These are phyloP conservation scores for Aureobasidium sp. DNA, from an alignment of 2,329 filamentous ascomycete species.

Conservation along the genomic window DNA sequence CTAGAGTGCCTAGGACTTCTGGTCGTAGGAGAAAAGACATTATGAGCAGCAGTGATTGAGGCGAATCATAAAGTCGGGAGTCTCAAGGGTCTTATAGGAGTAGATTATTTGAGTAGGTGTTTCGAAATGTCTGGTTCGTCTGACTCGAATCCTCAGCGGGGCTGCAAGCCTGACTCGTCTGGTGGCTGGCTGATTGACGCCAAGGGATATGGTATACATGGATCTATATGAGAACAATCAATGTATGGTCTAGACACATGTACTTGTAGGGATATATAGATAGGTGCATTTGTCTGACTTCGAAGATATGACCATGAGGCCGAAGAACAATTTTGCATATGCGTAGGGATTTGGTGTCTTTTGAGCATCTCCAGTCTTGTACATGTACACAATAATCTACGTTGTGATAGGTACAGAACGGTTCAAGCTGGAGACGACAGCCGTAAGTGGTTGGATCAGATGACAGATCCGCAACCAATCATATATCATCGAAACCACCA, in stretches of 20 bases:
- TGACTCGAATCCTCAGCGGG: neutral
- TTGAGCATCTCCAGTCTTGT: neutral
- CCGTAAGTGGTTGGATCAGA: too few relatives aligned
- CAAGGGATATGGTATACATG: neutral
- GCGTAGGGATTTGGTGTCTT: too few relatives aligned
- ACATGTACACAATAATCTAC: neutral
- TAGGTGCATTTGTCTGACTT: too few relatives aligned
- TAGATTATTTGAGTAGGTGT: neutral
- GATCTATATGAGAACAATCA: neutral
- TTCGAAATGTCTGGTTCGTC: neutral
- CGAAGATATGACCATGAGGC: too few relatives aligned
- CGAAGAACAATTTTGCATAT: too few relatives aligned
- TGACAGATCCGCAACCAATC: neutral
- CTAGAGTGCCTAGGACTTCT: neutral
- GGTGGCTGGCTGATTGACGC: neutral
- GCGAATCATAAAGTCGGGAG: neutral
- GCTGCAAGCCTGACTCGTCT: neutral
- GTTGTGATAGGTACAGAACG: neutral
- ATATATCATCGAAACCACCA: constrained; percentile 64
- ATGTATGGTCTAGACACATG: neutral
- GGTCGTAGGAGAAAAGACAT: neutral
- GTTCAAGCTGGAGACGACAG: too few relatives aligned
- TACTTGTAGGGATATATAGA: neutral
- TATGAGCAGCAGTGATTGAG: neutral
- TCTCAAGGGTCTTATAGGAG: neutral